phyloP scores from a whole-genome alignment of 1,284 basidiomycete genomes.

The Ganoderma boninense region DNA sequence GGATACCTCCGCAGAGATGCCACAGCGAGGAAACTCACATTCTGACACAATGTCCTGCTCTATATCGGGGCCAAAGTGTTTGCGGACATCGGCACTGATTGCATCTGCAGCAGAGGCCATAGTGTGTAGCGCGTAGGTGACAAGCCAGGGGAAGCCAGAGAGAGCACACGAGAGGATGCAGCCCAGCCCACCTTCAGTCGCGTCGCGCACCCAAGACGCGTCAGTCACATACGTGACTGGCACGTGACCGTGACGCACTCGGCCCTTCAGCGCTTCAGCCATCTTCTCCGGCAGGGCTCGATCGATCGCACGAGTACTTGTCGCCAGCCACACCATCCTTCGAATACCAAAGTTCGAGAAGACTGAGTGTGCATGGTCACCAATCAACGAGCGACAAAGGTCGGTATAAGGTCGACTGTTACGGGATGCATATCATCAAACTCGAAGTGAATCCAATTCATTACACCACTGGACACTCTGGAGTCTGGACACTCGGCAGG shows the following conservation, averaged over 20 bases:
- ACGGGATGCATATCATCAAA: no score
- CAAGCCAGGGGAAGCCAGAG: not conserved
- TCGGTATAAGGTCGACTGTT: no score
- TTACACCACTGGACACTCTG: no score
- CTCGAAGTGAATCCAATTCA: no score
- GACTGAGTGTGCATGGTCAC: no score
- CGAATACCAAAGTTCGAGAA: no score
- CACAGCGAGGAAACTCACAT: slow-evolving; percentile 12
- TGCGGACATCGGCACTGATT: not conserved
- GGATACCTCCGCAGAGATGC: not conserved
- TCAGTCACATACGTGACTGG: not conserved
- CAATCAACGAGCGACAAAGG: no score
- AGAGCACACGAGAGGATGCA: not conserved
- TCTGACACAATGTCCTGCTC: slow-evolving; percentile 9
- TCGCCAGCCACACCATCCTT: no score
- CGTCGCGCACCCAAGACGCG: not conserved
- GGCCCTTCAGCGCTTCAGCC: no score
- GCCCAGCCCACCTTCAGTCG: not conserved
- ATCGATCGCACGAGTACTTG: no score
- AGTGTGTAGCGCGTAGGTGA: not conserved
- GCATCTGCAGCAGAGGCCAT: not conserved
- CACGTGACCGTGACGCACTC: not conserved
- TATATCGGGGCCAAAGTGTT: not conserved
- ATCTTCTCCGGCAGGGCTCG: no score
- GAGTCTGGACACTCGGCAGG: no score